Percentiles rank a stretch among this genome's conserved stretches.
Evolutionary conservation across 2,329 filamentous ascomycete species (phyloP).

Genomic region (Aspergillus bombycis): DNA sequence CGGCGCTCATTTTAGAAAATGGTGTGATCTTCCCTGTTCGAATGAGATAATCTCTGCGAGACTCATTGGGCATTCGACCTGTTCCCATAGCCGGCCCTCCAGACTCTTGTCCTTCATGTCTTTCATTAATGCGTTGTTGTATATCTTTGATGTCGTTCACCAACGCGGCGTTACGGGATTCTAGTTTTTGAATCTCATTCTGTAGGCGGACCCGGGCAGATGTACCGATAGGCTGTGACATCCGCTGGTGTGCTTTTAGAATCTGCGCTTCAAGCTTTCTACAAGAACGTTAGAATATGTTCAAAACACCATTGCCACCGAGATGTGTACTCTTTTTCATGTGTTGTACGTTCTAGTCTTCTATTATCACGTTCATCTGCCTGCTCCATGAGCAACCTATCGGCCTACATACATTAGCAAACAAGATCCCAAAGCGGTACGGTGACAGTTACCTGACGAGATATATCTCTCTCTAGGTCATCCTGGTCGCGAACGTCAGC

Average conservation of each 20-base stretch:
- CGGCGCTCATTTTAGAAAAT: conserved; percentile 76
- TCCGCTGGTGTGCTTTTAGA: conserved; percentile 59
- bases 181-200: conserved; percentile 65
- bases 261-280: conserved; percentile 69
- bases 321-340: conserved; percentile 48
- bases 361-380: conserved; percentile 67
- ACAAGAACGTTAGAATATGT: background rate
- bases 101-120: conserved; percentile 62
- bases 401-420: conserved; percentile 46
- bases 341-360: conserved; percentile 60
- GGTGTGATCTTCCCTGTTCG: conserved; percentile 97
- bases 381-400: conserved; percentile 62
- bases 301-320: background rate
- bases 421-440: background rate
- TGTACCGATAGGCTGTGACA: conserved; percentile 58
- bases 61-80: conserved; percentile 74
- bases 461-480: conserved; percentile 87
- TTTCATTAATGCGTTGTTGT: conserved; percentile 74
- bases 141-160: conserved; percentile 79
- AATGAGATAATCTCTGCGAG: conserved; percentile 84
- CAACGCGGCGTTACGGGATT: conserved; percentile 65
- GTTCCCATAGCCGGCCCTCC: conserved; percentile 48
- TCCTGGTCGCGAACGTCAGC: conserved; percentile 80
- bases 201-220: conserved; percentile 50
- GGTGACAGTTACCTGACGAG: conserved; percentile 51